These are phyloP conservation scores for Colletotrichum sp. DNA, from an alignment of 2,329 filamentous ascomycete genomes.

Conservation along the genomic window DNA sequence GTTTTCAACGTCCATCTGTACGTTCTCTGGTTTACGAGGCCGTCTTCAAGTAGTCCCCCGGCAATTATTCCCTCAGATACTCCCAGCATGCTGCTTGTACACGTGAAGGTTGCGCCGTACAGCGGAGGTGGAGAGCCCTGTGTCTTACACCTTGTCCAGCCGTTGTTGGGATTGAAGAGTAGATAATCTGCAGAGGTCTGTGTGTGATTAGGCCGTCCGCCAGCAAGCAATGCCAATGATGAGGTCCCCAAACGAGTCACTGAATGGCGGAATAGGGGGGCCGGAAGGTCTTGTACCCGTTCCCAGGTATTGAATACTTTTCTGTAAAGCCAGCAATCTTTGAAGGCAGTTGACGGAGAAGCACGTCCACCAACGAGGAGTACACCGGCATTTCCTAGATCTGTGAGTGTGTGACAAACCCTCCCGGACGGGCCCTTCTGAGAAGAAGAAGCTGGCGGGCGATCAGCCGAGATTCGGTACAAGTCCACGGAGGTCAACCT, in stretches of 20 bases:
- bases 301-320: conserved; percentile 63
- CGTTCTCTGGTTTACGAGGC: conserved; percentile 64
- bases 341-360: conserved; percentile 73
- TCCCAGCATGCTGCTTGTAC: conserved; percentile 28
- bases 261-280: conserved; percentile 78
- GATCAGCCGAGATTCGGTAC: conserved; percentile 34
- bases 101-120: conserved; percentile 50
- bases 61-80: conserved; percentile 65
- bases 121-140: conserved; percentile 37
- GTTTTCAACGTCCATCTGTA: conserved; percentile 67
- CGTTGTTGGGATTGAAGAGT: conserved; percentile 52
- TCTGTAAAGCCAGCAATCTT: conserved; percentile 78
- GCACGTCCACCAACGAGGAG: conserved; percentile 78
- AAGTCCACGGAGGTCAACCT: conserved; percentile 57
- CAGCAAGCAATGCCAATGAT: conserved; percentile 61
- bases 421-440: conserved; percentile 46
- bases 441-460: conserved; percentile 19
- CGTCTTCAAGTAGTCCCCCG: conserved; percentile 74
- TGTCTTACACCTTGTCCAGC: conserved; percentile 52
- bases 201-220: conserved; percentile 61
- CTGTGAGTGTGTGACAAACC: conserved; percentile 80
- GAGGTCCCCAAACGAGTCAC: conserved; percentile 57
- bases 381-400: conserved; percentile 60
- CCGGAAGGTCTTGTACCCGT: conserved; percentile 67
- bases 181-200: conserved; percentile 56